A percentile compares a stretch with the other conserved stretches of the same genome.
These are phyloP conservation scores for Trichosporon faecale DNA, from an alignment of 1,284 basidiomycete species.

Conservation along the genomic window DNA sequence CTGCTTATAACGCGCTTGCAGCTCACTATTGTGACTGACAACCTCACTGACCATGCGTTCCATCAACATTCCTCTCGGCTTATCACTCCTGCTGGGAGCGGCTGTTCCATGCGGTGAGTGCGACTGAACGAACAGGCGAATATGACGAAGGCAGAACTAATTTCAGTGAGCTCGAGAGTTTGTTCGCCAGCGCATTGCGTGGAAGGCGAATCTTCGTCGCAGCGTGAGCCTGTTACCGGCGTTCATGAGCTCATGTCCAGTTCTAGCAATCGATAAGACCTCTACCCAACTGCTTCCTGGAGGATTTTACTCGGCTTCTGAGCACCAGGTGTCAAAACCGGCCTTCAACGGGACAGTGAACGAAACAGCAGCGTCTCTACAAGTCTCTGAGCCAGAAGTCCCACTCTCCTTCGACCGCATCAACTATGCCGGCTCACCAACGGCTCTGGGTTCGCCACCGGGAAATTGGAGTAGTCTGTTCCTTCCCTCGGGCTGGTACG, in stretches of 20 bases:
- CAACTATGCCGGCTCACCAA: too few species aligned
- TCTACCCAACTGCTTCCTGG: not conserved
- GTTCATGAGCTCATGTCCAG: not conserved
- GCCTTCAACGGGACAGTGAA: not conserved
- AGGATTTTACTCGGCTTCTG: not conserved
- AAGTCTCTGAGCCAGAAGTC: not conserved
- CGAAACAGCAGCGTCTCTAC: not conserved
- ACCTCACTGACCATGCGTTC: not conserved
- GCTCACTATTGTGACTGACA: not conserved
- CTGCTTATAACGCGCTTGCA: not conserved
- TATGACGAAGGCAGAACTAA: not conserved
- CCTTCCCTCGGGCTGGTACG: not conserved
- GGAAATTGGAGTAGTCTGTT: slow-evolving; percentile 1
- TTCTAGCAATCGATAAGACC: not conserved
- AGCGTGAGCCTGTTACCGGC: not conserved
- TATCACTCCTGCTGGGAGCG: not conserved
- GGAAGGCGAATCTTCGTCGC: not conserved
- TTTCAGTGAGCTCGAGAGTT: not conserved
- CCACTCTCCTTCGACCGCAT: not conserved
- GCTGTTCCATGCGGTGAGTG: not conserved
- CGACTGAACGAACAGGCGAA: too few species aligned
- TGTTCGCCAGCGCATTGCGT: not conserved
- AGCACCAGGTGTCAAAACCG: not conserved
- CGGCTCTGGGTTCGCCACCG: not conserved
- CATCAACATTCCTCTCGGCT: not conserved